Conservation (phyloP, 169 alveolate species). For the Cryptosporidium bovis region DNA sequence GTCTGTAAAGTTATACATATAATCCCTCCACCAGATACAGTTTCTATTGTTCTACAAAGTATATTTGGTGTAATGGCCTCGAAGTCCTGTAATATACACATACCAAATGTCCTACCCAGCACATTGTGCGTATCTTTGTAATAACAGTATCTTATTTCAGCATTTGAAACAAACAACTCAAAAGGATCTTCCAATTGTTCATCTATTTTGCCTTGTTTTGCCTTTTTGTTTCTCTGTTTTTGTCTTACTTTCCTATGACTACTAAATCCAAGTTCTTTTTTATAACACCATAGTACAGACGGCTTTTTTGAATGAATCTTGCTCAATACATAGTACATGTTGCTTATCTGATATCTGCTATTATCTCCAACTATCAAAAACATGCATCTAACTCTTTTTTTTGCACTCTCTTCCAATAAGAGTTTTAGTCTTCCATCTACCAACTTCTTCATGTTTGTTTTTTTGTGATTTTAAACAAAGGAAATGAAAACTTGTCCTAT, state of each 20-base stretch:
- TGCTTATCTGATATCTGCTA: conserved; percentile 95
- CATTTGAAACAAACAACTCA: conserved; percentile 93
- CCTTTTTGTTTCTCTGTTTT: conserved; percentile 92
- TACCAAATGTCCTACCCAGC: conserved; percentile 96
- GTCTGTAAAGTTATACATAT: conserved; percentile 90
- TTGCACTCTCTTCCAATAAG: conserved; percentile 92
- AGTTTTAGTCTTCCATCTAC: conserved; percentile 93
- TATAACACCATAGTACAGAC: conserved; percentile 98
- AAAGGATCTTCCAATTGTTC: conserved; percentile 96
- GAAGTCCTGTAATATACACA: conserved; percentile 97
- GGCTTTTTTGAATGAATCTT: conserved; percentile 84
- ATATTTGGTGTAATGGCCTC: conserved; percentile 99
- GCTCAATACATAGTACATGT: conserved; percentile 85
- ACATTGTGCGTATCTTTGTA: conserved; percentile 96
- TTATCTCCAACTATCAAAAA: conserved; percentile 97
- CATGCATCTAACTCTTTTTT: conserved; percentile 91
- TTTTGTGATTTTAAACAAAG: too few relatives aligned
- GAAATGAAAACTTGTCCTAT: too few relatives aligned
- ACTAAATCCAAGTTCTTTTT: conserved; percentile 96
- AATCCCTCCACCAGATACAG: conserved; percentile 99
- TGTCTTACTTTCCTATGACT: conserved; percentile 95
- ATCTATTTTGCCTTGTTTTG: conserved; percentile 93
- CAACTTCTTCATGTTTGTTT: conserved; percentile 91
- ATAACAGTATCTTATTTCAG: conserved; percentile 96
- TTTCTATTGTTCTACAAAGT: conserved; percentile 99